Evolutionary conservation across 1,139 yeast genomes (phyloP), one percentile per base, ranked within the genome.

Genomic region (Taphrina sp.): DNA sequence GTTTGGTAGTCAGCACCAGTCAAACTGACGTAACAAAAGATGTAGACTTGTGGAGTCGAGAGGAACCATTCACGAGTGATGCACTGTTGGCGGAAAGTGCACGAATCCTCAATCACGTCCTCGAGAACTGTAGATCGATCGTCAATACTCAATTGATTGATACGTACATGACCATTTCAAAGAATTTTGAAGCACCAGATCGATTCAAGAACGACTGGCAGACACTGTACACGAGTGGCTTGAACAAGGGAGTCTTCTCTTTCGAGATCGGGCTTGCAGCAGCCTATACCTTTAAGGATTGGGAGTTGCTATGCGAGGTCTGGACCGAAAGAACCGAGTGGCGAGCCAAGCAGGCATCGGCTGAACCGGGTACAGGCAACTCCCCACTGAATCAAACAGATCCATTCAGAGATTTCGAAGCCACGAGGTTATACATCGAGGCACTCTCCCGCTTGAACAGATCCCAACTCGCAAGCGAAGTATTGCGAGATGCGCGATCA

Each of bases 201-300:
- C 37, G 42, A 3, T 56, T 56, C 52, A 28, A 17, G 38, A 29
- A 52, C 20, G 38, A 52, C 29, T 56, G 54, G 52, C 31, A 24
- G 12, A 42, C 51, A 22, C 33, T 43, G 20, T 47, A 56, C 31
- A 20, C 17, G 12, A 14, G 8, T 35, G 28, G 26, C 23, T n/a
- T n/a, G n/a, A 24, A 29, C 14, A 39, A 58, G 5, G 33, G 42
- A n/a, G 23, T 37, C 8, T 38, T 35, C 31, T 41, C 59, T 14
- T 57, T 36, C 31, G 31, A 53, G 22, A 52, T 54, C 26, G 59
- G 44, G 7, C 37, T 57, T 22, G 28, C 47, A 19, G 59, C 59
- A 2, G 53, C 54, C 2, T 57, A 57, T 19, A 38, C 49, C 14
- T 38, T 46, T 29, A 57, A 46, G 3, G 49, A 43, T 28, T 35